Evolutionary conservation across 345 rosid species (phyloP), one percentile per base, ranked within the genome.

Genomic region (Gossypium arboreum): DNA sequence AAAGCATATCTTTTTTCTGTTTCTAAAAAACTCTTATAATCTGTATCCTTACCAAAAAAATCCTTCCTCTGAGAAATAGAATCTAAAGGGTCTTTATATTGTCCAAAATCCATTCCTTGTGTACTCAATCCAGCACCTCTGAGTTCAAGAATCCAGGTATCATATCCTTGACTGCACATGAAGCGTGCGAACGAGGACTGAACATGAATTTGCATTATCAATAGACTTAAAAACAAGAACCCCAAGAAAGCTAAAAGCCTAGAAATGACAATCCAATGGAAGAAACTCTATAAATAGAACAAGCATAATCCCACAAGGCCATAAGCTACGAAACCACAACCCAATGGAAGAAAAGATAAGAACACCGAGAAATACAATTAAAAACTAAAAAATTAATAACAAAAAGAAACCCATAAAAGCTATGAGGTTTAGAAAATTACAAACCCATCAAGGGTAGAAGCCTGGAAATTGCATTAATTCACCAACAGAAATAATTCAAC

Each of bases 101-200:
- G 84, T 29, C 73, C 74, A 3, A 71, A 51, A 5, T 82, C 85
- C 52, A 59, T 17, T 54, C 22, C 80, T 5, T 72, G 80, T 22
- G 77, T 73, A 81, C 97, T 94, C 84, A 94, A 81, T 7, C 98
- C 98, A 27, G 92, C 86, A 76, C 94, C 97, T 74, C 97, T 84
- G 61, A 94, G 79, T 84, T 94, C 98, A 75, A 94, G 85, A 77
- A 85, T 86, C 98, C 98, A 91, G 1, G 98, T 86, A 73, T 94
- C 98, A 55, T 85, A 94, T 79, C 97, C 97, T 72, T 87, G 90
- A 71, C 79, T 78, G 71, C 88, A 85, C 97, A 94, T 94, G 83
- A 62, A 83, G 25, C 98, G 91, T 25, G 97, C 97, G 52, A 94
- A 91, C 0, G 98, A 92, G 39, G 79, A 81, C 98, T 94, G 85